A percentile compares a stretch with the other conserved stretches of the same genome.
phyloP scores from a whole-genome alignment of 1,284 basidiomycete genomes.

The Xerocomus minutiporus region DNA sequence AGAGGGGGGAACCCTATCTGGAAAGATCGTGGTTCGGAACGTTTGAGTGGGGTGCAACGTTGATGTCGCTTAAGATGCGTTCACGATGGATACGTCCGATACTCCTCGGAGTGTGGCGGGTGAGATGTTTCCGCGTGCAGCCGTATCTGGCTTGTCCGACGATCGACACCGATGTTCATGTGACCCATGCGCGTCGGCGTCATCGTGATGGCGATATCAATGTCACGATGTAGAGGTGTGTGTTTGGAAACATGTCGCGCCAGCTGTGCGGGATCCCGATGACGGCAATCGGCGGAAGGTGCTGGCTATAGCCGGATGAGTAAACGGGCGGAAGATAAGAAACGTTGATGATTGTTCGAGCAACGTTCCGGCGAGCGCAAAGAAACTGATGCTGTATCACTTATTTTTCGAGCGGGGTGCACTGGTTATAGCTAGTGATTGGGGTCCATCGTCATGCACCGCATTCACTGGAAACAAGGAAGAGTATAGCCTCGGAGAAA shows the following conservation, averaged over 20 bases:
- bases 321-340: background rate
- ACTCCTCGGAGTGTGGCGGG: background rate
- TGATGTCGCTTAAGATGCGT: background rate
- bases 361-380: constrained; percentile 12
- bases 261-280: background rate
- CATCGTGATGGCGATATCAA: constrained; percentile 8
- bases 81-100: background rate
- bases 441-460: constrained; percentile 5
- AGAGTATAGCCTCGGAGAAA: constrained; percentile 10
- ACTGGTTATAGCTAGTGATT: constrained; percentile 2
- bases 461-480: constrained; percentile 12
- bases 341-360: background rate
- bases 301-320: constrained; percentile 3
- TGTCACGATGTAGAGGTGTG: background rate
- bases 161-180: background rate
- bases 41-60: background rate
- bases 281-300: constrained; percentile 8
- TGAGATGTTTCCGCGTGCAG: background rate
- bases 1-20: background rate
- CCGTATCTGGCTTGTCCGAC: background rate
- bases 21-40: background rate
- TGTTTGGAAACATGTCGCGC: background rate
- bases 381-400: constrained; percentile 6
- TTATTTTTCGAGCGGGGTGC: constrained; percentile 9
- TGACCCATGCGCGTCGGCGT: constrained; percentile 15